Base-by-base conservation (phyloP, 1,139 yeast species). In the Saccharomyces hybrid region DNA sequence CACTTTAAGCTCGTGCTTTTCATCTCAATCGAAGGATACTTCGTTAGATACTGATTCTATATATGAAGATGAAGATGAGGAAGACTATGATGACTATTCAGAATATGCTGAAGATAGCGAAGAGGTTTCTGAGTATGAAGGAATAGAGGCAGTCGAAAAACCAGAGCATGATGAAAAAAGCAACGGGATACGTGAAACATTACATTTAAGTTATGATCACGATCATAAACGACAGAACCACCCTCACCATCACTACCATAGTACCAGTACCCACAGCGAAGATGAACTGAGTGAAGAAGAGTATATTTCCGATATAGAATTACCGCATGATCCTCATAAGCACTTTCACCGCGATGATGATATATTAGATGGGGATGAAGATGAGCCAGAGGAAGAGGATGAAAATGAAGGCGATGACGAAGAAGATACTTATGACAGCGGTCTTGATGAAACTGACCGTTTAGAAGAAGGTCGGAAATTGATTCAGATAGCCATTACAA, bases 401-500 rank as follows among this genome's bases (percentile, higher is more conserved):
- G 29, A 47, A 25, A 32, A 49, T 11, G 42, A 34, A 16, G 31
- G 65, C 3, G 69, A 67, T 27, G 68, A 68, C 31, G 71, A 68
- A 5, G 75, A 71, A 46, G 75, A 70, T 16, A 71, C 64, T n/a
- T 73, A 69, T 48, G 73, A 70, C 46, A 69, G 68, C 52, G 71
- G 64, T 20, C 54, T 66, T 26, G 71, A 68, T 59, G 87, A 84
- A 58, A 85, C 81, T 60, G 85, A 81, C 59, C 79, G 88, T 55
- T 73, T 85, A 69, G 85, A 82, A 59, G 96, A 88, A 67, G 84
- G 91, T 29, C 83, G 89, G 48, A 82, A 86, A 49, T 77, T 88
- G 72, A 80, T 89, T 57, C 87, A 87, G 62, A 79, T 86, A 64
- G 82, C 88, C 59, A 86, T 89, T 1, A 85, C 91, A 13, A 81